These are phyloP conservation scores for Noccaea caerulescens DNA, from an alignment of 345 rosid species.

Conservation along the genomic window DNA sequence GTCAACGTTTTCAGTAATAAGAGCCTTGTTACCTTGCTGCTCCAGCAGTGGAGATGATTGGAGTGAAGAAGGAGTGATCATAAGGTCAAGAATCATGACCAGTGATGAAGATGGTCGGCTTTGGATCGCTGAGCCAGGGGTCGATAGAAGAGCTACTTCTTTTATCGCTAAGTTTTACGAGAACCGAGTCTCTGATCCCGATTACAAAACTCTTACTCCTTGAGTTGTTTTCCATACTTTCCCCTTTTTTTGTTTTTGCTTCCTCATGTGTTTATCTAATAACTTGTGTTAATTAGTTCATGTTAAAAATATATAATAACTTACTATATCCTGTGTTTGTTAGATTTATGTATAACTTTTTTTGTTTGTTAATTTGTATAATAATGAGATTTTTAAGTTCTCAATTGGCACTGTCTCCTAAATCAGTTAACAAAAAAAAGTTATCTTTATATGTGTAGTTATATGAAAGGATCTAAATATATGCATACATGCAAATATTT, in stretches of 20 bases:
- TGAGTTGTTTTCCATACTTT: slow-evolving; percentile 25
- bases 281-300: slow-evolving; percentile 28
- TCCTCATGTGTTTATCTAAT: neutral
- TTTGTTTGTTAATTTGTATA: slow-evolving; percentile 1
- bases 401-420: neutral
- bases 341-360: slow-evolving; percentile 10
- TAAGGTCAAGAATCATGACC: slow-evolving; percentile 50
- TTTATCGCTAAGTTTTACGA: slow-evolving; percentile 68
- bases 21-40: slow-evolving; percentile 59
- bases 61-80: slow-evolving; percentile 60
- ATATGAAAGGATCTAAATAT: neutral
- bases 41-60: slow-evolving; percentile 54
- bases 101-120: slow-evolving; percentile 77
- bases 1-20: slow-evolving; percentile 43
- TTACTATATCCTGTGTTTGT: slow-evolving; percentile 13
- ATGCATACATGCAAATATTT: neutral
- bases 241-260: neutral
- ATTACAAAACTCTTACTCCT: slow-evolving; percentile 45
- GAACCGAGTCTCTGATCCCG: slow-evolving; percentile 57
- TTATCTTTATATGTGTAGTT: neutral
- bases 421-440: no score
- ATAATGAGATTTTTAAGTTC: slow-evolving; percentile 2
- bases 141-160: slow-evolving; percentile 70
- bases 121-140: slow-evolving; percentile 81
- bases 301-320: slow-evolving; percentile 1